Evolutionary conservation across 1,284 basidiomycete species (phyloP), one percentile per base, ranked within the genome.

Genomic region (Rhodotorula sp.): DNA sequence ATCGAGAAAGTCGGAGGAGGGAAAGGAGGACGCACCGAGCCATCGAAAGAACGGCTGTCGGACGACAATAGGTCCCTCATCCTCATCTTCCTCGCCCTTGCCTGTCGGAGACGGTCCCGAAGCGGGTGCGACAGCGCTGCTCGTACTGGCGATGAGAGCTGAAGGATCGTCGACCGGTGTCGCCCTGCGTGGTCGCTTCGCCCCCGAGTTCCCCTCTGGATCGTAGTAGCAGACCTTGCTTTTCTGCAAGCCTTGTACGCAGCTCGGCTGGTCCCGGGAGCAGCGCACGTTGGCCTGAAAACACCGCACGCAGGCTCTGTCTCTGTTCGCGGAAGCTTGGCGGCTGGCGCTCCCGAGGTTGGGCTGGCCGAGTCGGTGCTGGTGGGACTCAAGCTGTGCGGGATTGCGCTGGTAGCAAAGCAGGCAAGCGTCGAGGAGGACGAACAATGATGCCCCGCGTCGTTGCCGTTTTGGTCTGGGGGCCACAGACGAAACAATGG

Each of bases 231-330:
- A 64, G 10, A 10, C 26, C 37, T 31, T 11, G n/a, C 8, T 15
- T 48, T 59, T 64, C 24, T 26, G n/a, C 13, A 18, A 3, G 26
- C 63, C 59, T 2, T 56, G 56, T 26, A 6, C 48, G 56, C 63
- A 64, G 11, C 48, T 15, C 11, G 59, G 63, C 24, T 58, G n/a
- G 15, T 47, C 63, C 28, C 63, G 56, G 20, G 34, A 40, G 56
- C 63, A 64, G 22, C 63, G 63, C 15, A 64, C 55, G 22, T 64
- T 64, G 20, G 54, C 46, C 11, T 34, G 31, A 56, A 64, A 64
- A 56, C 63, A 64, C n/a, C 30, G 37, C n/a, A 62, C 60, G 30
- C 60, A 62, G 15, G 60, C 60, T 16, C 40, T n/a, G n/a, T 37
- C 1, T 46, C n/a, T 18, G 40, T 44, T 44, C 40, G 40, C 40